These are phyloP conservation scores for Pyrus pyrifolia DNA, from an alignment of 306 rosid genomes.

Conservation along the genomic window DNA sequence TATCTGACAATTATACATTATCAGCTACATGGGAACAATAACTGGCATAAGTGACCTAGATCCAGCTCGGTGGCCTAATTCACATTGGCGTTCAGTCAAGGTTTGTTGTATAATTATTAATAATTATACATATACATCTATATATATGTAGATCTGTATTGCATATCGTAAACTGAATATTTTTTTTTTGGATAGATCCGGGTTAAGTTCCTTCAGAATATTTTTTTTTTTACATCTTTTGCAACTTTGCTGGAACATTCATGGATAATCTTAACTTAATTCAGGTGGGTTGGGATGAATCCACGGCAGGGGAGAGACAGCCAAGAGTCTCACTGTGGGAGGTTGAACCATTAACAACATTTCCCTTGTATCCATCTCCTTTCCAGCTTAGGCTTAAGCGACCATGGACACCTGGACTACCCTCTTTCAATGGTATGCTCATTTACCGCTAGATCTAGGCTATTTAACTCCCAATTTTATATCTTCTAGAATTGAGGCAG, in stretches of 20 bases:
- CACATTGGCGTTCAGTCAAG: constrained; percentile 99
- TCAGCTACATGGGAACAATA: constrained; percentile 89
- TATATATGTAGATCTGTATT: not conserved
- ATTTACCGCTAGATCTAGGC: not conserved
- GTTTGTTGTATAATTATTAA: constrained; percentile 29
- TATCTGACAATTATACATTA: constrained; percentile 16
- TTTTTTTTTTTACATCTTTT: not conserved
- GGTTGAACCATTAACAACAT: constrained; percentile 92
- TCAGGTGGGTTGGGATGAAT: constrained; percentile 99
- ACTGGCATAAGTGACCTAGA: constrained; percentile 88
- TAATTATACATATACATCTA: not conserved
- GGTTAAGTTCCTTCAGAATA: not conserved
- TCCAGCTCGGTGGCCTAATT: constrained; percentile 73
- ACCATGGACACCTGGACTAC: constrained; percentile 89
- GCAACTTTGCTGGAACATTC: not conserved
- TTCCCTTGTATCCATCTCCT: constrained; percentile 96
- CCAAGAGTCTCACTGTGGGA: constrained; percentile 98
- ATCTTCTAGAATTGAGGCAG: not conserved
- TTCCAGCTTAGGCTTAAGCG: constrained; percentile 91
- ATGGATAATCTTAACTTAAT: constrained; percentile 9
- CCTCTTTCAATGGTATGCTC: constrained; percentile 72
- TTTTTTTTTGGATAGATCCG: constrained; percentile 1
- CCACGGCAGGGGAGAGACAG: constrained; percentile 96
- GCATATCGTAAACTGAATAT: not conserved
- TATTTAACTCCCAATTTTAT: constrained; percentile 1